Conservation (phyloP, 441 rosid species). For the Theobroma grandiflorum region DNA sequence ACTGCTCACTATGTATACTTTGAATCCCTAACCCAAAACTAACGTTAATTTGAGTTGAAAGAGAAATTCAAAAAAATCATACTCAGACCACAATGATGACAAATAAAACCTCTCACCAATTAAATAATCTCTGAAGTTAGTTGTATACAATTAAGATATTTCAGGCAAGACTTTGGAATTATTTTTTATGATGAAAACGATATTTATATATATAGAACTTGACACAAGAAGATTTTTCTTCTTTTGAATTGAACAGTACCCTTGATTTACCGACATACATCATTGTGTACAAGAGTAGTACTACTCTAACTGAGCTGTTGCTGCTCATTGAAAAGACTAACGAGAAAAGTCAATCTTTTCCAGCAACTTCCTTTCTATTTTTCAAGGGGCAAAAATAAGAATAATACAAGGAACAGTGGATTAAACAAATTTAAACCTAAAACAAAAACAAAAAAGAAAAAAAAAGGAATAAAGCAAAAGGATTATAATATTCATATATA, state of each 20-base stretch:
- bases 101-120: not conserved
- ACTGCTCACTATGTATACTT: no score
- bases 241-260: not conserved
- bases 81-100: no score
- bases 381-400: not conserved
- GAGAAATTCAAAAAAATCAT: no score
- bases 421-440: not conserved
- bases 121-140: not conserved
- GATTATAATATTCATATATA: slow-evolving; percentile 3
- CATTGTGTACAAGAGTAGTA: not conserved
- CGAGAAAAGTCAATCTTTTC: not conserved
- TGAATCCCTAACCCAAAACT: no score
- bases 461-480: not conserved
- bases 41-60: no score
- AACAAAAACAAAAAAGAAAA: no score
- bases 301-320: not conserved
- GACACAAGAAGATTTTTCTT: not conserved
- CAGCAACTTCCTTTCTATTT: not conserved
- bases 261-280: not conserved
- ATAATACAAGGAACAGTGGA: not conserved
- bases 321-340: not conserved
- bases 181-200: not conserved
- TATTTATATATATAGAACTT: not conserved
- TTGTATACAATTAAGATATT: not conserved
- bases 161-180: not conserved